A percentile compares a stretch with the other conserved stretches of the same genome.
Evolutionary conservation across 1,284 basidiomycete genomes (phyloP).

Genomic region (Cronartium ribicola): DNA sequence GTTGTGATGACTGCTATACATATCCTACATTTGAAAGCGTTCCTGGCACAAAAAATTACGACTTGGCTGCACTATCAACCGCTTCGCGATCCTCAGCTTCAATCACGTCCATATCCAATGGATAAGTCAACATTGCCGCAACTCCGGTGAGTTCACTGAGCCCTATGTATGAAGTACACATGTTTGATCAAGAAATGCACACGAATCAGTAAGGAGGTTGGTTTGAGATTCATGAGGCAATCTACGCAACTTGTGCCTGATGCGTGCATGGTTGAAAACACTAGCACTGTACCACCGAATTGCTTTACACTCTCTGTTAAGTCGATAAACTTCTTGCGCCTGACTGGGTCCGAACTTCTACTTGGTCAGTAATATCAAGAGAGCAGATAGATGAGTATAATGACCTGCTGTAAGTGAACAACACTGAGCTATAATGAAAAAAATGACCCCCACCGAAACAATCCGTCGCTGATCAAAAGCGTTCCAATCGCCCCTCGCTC

Average conservation of each 20-base stretch:
- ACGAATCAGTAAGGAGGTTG: background rate
- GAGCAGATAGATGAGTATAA: background rate
- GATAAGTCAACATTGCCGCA: conserved; percentile 92
- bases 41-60: no score
- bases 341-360: conserved; percentile 46
- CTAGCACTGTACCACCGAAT: conserved; percentile 85
- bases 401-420: background rate
- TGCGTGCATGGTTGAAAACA: conserved; percentile 99
- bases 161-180: conserved; percentile 57
- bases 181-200: background rate
- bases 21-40: no score
- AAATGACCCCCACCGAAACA: conserved; percentile 64
- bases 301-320: conserved; percentile 83
- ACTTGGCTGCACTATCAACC: background rate
- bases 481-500: conserved; percentile 91
- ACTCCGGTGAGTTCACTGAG: conserved; percentile 91
- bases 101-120: conserved; percentile 77
- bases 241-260: conserved; percentile 59
- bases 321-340: conserved; percentile 66
- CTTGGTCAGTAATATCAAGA: background rate
- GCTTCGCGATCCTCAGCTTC: conserved; percentile 58
- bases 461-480: conserved; percentile 86
- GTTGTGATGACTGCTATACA: no score
- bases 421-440: background rate
- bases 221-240: background rate